phyloP scores from a whole-genome alignment of 225 moss, liverwort and hornwort genomes.

The Asterella californica region DNA sequence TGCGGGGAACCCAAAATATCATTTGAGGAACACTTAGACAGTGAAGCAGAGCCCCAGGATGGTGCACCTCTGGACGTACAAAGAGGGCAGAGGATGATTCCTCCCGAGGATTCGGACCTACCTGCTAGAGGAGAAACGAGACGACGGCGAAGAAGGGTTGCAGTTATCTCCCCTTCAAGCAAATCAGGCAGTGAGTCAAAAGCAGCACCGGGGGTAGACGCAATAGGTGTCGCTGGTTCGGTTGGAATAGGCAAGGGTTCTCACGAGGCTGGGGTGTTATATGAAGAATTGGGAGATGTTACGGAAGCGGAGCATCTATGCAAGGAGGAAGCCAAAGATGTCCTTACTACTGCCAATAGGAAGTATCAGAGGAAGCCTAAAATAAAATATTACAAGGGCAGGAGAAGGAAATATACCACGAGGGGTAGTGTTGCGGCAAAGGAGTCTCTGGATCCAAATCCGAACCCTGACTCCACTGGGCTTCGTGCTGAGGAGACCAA shows the following conservation, averaged over 20 bases:
- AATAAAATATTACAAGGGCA: constrained; percentile 3
- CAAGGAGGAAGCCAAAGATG: neutral
- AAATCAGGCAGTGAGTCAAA: neutral
- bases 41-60: neutral
- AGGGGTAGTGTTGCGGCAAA: neutral
- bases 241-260: neutral
- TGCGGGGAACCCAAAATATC: neutral
- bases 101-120: neutral
- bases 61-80: neutral
- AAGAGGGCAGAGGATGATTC: neutral
- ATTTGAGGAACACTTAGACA: neutral
- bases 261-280: neutral
- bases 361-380: constrained; percentile 10
- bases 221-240: neutral
- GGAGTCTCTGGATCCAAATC: neutral
- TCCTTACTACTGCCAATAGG: constrained; percentile 2
- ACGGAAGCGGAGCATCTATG: neutral
- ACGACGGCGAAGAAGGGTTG: neutral
- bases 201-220: neutral
- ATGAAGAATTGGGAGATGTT: neutral
- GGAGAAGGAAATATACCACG: neutral
- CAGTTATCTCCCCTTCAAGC: neutral
- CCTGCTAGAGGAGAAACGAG: neutral
- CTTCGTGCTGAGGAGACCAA: neutral
- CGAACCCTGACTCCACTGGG: neutral